Evolutionary conservation across 768 basidiomycete genomes (phyloP), one percentile per base, ranked within the genome.

Genomic region (Xerocomellus dryophilus): DNA sequence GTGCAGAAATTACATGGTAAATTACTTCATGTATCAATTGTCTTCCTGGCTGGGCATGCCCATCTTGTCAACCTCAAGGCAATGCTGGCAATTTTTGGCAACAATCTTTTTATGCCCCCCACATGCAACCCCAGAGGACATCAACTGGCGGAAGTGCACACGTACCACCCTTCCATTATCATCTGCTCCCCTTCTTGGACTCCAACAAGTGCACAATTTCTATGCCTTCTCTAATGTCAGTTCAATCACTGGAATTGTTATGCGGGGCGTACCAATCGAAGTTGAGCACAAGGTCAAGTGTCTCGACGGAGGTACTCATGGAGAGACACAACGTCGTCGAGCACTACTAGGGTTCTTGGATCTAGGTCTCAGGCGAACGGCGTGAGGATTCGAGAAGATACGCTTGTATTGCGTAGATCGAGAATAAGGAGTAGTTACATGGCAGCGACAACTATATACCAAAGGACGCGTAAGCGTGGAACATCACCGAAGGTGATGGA

Each of bases 161-260:
- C 5, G 14, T 3, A 20, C 0, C n/a, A 18, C 14, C 46, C 7
- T 42, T 0, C 32, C 14, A 0, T 9, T 38, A 0, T 41, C 49
- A 14, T 53, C 60, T 15, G 4, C n/a, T 0, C n/a, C 40, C 27
- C 17, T 43, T 0, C 17, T 23, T 0, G 4, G 12, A 0, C 43
- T 20, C 1, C 23, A 21, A 0, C 18, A 44, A 0, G 8, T 57
- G 17, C 2, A 17, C 0, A 12, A 58, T 18, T 7, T 34, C 0
- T 15, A 14, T 1, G 47, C 57, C 0, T 80, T 62, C 63, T 81
- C 73, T 0, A 72, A 81, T 59, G 76, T 77, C 1, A 78, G 75
- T 62, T 70, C 70, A 1, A 55, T 54, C 0, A 32, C 62, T 1
- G 71, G 76, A 0, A 71, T 78, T n/a, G 67, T n/a, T n/a, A n/a